These are phyloP conservation scores for Aspergillus intermedius DNA, from an alignment of 2,329 filamentous ascomycete genomes.

Conservation along the genomic window DNA sequence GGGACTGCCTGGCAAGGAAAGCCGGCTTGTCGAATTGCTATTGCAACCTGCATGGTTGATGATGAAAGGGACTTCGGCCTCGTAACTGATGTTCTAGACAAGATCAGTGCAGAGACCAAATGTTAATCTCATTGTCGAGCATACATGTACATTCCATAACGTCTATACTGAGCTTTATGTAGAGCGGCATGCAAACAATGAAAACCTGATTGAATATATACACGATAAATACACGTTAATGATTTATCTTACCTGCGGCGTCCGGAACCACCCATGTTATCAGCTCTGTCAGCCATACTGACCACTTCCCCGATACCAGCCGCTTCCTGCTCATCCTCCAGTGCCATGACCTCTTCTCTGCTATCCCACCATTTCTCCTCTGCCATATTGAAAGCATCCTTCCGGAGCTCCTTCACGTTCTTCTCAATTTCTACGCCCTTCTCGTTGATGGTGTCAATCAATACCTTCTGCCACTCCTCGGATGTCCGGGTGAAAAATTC, in stretches of 20 bases:
- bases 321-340: slow-evolving; percentile 95
- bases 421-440: slow-evolving; percentile 53
- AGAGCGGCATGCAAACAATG: not conserved
- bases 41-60: slow-evolving; percentile 77
- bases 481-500: slow-evolving; percentile 90
- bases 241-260: slow-evolving; percentile 37
- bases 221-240: not conserved
- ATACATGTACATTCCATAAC: not conserved
- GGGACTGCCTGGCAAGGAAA: slow-evolving; percentile 70
- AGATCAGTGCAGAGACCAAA: slow-evolving; percentile 26
- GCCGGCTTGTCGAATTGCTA: slow-evolving; percentile 72
- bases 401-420: slow-evolving; percentile 83
- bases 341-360: slow-evolving; percentile 79
- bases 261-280: slow-evolving; percentile 43
- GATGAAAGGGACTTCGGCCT: slow-evolving; percentile 59
- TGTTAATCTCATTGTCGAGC: not conserved
- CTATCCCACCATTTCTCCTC: slow-evolving; percentile 99
- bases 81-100: slow-evolving; percentile 57
- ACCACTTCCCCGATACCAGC: slow-evolving; percentile 93
- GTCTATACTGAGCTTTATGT: not conserved
- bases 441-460: slow-evolving; percentile 68
- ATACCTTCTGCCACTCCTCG: slow-evolving; percentile 80
- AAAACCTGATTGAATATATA: not conserved
- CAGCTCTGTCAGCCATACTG: slow-evolving; percentile 67
- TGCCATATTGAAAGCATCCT: slow-evolving; percentile 79